These are phyloP conservation scores for Periconia sp. DNA, from an alignment of 2,329 filamentous ascomycete genomes.

Conservation along the genomic window DNA sequence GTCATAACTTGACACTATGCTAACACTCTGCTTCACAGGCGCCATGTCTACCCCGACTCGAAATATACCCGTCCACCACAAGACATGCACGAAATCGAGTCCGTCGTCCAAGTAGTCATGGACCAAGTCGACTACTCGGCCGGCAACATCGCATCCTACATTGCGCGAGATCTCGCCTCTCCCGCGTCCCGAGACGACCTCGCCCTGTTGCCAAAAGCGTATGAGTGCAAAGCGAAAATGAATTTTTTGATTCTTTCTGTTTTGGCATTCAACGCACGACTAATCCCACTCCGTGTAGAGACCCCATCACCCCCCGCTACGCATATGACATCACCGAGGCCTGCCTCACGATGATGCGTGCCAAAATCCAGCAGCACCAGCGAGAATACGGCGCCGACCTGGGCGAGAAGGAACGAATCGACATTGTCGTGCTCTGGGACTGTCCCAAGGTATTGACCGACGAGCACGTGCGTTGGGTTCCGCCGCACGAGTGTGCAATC, in stretches of 20 bases:
- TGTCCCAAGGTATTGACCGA: slow-evolving; percentile 1
- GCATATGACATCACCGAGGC: neutral
- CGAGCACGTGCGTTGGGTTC: neutral
- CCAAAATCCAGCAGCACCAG: slow-evolving; percentile 13
- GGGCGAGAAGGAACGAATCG: neutral
- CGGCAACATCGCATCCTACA: slow-evolving; percentile 11
- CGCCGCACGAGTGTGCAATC: neutral
- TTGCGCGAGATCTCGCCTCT: slow-evolving; percentile 10
- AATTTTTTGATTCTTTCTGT: neutral
- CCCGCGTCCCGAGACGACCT: slow-evolving; percentile 6
- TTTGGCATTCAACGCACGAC: neutral
- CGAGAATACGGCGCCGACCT: slow-evolving; percentile 12
- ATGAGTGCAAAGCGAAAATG: neutral
- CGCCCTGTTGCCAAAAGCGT: slow-evolving; percentile 13
- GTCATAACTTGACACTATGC: too few relatives aligned
- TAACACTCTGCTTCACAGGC: too few relatives aligned
- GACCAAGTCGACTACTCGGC: slow-evolving; percentile 7
- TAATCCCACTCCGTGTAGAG: slow-evolving; percentile 7
- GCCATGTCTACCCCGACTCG: slow-evolving; percentile 5
- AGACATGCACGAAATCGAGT: slow-evolving; percentile 1
- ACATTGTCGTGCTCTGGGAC: slow-evolving; percentile 14
- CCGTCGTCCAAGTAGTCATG: slow-evolving; percentile 5
- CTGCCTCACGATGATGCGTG: slow-evolving; percentile 12
- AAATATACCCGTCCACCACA: neutral
- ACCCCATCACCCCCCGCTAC: slow-evolving; percentile 6